Conservation (phyloP, 2,329 filamentous ascomycete genomes). For the Stemphylium beticola region DNA sequence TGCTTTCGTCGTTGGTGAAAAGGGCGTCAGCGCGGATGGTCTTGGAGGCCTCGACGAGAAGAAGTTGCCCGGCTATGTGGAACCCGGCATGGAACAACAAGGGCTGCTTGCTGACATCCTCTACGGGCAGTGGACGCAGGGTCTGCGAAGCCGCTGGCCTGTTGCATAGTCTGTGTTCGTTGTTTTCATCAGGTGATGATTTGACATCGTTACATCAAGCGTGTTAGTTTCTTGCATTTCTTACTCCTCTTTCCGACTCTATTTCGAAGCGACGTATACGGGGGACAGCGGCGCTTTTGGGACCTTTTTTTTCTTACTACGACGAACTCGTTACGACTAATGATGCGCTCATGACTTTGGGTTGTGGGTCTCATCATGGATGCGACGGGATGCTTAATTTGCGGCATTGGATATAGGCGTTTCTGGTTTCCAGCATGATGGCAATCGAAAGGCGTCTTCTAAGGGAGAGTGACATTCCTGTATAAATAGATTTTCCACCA, state of each 20-base stretch:
- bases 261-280: background rate
- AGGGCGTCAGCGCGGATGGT: slow-evolving; percentile 50
- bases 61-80: slow-evolving; percentile 63
- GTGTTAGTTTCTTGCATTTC: background rate
- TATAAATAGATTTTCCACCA: background rate
- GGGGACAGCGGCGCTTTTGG: background rate
- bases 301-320: background rate
- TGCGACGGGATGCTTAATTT: background rate
- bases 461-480: background rate
- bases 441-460: background rate
- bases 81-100: slow-evolving; percentile 87
- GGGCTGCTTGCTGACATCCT: slow-evolving; percentile 88
- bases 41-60: slow-evolving; percentile 49
- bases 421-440: background rate
- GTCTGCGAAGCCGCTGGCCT: slow-evolving; percentile 65
- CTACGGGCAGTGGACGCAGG: slow-evolving; percentile 88
- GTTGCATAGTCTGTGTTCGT: slow-evolving; percentile 17
- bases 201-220: too few species aligned
- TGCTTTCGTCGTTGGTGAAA: slow-evolving; percentile 51
- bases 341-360: slow-evolving; percentile 1
- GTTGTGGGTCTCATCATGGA: background rate
- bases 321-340: slow-evolving; percentile 1
- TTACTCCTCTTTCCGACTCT: background rate
- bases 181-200: too few species aligned
- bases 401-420: slow-evolving; percentile 1